Conservation (phyloP, 441 rosid species). For the Metrosideros polymorpha region DNA sequence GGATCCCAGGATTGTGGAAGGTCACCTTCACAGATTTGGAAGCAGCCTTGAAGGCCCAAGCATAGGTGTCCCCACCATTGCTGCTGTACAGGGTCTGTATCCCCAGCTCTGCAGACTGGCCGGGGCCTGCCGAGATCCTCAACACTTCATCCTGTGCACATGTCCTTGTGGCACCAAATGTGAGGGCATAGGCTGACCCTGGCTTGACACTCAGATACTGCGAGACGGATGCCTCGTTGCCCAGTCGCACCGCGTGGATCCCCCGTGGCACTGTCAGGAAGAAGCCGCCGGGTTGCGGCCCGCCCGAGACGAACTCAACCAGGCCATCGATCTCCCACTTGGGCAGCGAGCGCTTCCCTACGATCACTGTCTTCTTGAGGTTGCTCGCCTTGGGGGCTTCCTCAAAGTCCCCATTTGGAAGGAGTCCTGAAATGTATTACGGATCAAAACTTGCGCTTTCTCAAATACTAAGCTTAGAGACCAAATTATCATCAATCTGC, state of each 20-base stretch:
- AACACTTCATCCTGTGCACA: conserved; percentile 55
- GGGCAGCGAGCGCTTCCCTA: conserved; percentile 60
- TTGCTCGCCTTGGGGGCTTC: conserved; percentile 36
- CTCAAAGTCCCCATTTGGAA: conserved; percentile 67
- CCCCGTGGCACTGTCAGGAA: conserved; percentile 40
- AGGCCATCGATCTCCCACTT: conserved; percentile 43
- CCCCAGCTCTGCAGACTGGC: conserved; percentile 33
- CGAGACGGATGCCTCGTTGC: conserved; percentile 49
- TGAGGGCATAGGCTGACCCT: conserved; percentile 32
- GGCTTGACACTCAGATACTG: conserved; percentile 28
- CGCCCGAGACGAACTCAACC: conserved; percentile 47
- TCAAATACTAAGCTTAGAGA: too few relatives aligned
- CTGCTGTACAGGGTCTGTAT: conserved; percentile 44
- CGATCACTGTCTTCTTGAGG: conserved; percentile 47
- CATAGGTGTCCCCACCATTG: conserved; percentile 52
- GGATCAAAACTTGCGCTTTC: not conserved
- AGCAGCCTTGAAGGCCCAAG: conserved; percentile 44
- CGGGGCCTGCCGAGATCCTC: conserved; percentile 27
- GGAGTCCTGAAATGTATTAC: conserved; percentile 21
- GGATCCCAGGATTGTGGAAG: conserved; percentile 54
- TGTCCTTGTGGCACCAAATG: conserved; percentile 46
- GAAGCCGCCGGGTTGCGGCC: conserved; percentile 53
- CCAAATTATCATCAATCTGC: not conserved
- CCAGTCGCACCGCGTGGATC: conserved; percentile 43
- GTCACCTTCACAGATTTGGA: conserved; percentile 30